Base-by-base conservation (phyloP, 2,329 filamentous ascomycete genomes). In the Aureobasidium vineae region DNA sequence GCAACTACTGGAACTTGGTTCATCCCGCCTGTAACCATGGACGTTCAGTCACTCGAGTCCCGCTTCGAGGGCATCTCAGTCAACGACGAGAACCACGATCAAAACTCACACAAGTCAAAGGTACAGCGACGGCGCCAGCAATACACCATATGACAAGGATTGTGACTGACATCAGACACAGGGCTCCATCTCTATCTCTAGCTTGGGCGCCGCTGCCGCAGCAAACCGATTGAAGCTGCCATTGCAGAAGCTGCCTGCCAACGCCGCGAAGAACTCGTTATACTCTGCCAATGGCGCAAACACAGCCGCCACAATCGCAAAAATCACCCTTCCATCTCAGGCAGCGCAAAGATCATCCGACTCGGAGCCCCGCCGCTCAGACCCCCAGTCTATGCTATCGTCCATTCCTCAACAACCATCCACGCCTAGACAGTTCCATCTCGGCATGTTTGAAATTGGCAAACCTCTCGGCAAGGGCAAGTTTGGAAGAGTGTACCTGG, bases 371-470 rank as follows among this genome's bases (percentile, higher is more conserved):
- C 63, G 67, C 19, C 57, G 54, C n/a, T 68, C 68, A 11, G 66
- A 60, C 26, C 52, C 67, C n/a, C 66, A 65, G 45, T 36, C 57
- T 23, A 60, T 33, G 61, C 66, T 49, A 45, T 54, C 52, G 6
- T 57, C 53, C 3, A 66, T 60, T 10, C 45, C 64, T 19, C 64
- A 38, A 36, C 74, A 76, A 66, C 75, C 79, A 49, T 70, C 73
- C 1, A 68, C 74, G 47, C 69, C 68, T 23, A 78, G 77, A 68
- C 73, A 91, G 71, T 92, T 92, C 78, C 91, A 96, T 74, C 86
- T 96, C 5, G 90, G 91, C 78, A 95, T 95, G 90, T 96, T 96
- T 75, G 91, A 96, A 77, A 95, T 94, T 70, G 90, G 90, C 33
- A 89, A 90, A 71, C 90, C 90, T 1, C 82, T 94, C 13, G 90